Evolutionary conservation across 768 basidiomycete genomes (phyloP), one percentile per base, ranked within the genome.

Genomic region (Tulasnella sp.): DNA sequence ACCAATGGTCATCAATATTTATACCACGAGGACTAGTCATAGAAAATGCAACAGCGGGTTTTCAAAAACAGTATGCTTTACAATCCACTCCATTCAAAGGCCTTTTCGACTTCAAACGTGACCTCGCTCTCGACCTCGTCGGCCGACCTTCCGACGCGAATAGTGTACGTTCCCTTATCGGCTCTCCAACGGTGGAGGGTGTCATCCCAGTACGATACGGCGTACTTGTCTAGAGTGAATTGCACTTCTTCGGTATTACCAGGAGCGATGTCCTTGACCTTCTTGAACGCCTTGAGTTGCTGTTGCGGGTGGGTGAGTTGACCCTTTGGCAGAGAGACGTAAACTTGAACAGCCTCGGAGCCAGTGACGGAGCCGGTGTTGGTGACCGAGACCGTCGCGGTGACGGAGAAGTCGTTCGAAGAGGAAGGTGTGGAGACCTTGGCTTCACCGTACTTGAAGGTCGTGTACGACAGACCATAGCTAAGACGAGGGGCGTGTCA

Each of bases 391-490:
- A 91, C 85, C 22, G 84, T 83, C n/a, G 90, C 85, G 24, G 85
- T 84, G 69, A 90, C 82, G 7, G 78, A 82, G 81, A 90, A 81
- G 83, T 75, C 83, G 41, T 31, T 18, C 22, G 80, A 83, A 31
- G 77, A 82, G 37, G 84, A 37, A 22, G 37, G 37, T 6, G 37
- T 6, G 44, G 82, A 82, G 72, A 82, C 85, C 24, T 86, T 86
- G 44, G 91, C 84, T 1, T 90, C 85, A 0, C 88, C 88, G 50
- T 92, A 88, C 2, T 85, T 84, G 84, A 95, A 96, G 1, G 87
- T 89, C 4, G 94, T 94, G 85, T 95, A 96, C 0, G 93, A 94
- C 14, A 94, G 86, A 40, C 94, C 94, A 82, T 88, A 90, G 2
- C 93, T 93, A 79, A 73, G 28, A 28, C 50, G 14, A 77, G 75